A percentile compares a stretch with the other conserved stretches of the same genome.
These are phyloP conservation scores for Kwoniella mangroviensis DNA, from an alignment of 768 basidiomycete species.

Conservation along the genomic window DNA sequence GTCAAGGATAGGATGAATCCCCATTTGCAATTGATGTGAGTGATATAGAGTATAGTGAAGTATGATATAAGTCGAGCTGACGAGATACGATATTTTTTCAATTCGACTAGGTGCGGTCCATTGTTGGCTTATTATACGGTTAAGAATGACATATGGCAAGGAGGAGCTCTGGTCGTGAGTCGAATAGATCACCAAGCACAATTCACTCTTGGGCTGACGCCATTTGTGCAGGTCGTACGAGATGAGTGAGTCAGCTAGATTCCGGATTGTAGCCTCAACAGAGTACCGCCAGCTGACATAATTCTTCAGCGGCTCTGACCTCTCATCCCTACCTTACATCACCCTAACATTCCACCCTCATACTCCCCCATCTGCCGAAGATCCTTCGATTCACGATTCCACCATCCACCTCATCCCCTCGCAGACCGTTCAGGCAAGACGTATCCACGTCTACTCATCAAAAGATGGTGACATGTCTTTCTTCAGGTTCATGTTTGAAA, in stretches of 20 bases:
- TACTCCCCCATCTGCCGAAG: constrained; percentile 31
- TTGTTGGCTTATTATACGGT: constrained; percentile 88
- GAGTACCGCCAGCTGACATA: constrained; percentile 40
- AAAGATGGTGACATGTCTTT: constrained; percentile 78
- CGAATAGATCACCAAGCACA: constrained; percentile 71
- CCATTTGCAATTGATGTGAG: constrained; percentile 74
- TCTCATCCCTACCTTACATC: constrained; percentile 32
- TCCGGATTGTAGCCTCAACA: constrained; percentile 75
- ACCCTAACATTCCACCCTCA: constrained; percentile 44
- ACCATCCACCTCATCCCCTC: constrained; percentile 12
- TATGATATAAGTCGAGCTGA: background rate
- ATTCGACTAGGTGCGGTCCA: constrained; percentile 70
- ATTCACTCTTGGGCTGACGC: constrained; percentile 66
- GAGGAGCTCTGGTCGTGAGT: constrained; percentile 78
- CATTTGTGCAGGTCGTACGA: constrained; percentile 52
- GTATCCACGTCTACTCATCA: constrained; percentile 26
- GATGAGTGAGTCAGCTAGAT: constrained; percentile 46
- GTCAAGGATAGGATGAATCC: constrained; percentile 69
- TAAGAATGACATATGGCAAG: constrained; percentile 80
- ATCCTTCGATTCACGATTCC: constrained; percentile 18
- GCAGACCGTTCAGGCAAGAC: constrained; percentile 19
- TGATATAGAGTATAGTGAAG: background rate
- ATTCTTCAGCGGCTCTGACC: constrained; percentile 13
- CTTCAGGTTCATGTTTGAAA: constrained; percentile 86
- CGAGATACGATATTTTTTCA: background rate